These are phyloP conservation scores for Mortierella sp. DNA, from an alignment of 371 early-diverging fungal species.

Conservation along the genomic window DNA sequence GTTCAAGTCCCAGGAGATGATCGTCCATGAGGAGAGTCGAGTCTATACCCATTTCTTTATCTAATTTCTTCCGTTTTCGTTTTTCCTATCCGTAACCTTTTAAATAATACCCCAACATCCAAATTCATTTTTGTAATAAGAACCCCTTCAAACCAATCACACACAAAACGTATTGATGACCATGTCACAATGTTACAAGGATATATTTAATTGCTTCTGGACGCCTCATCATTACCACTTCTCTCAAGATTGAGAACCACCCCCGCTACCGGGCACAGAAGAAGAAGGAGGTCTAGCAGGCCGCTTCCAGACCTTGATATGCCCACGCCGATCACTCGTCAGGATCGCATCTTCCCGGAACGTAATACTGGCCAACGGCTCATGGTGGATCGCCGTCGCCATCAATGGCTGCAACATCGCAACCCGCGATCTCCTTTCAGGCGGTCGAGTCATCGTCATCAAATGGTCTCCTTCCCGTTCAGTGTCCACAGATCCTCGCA, in stretches of 20 bases:
- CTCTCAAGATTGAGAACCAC: not conserved
- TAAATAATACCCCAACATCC: not conserved
- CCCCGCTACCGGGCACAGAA: not conserved
- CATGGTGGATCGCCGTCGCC: conserved; percentile 77
- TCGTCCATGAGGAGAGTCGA: conserved; percentile 80
- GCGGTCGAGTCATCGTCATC: too few relatives aligned
- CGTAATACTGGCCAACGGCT: conserved; percentile 79
- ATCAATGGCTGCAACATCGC: conserved; percentile 86
- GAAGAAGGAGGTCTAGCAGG: conserved; percentile 60
- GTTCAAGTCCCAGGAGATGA: conserved; percentile 82
- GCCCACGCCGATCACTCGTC: conserved; percentile 87
- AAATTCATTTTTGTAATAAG: not conserved
- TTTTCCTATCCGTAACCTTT: not conserved
- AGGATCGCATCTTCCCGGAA: conserved; percentile 88
- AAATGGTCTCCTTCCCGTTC: not conserved
- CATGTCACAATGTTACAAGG: too few relatives aligned
- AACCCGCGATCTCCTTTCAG: conserved; percentile 56
- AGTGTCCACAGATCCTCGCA: not conserved
- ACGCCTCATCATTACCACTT: too few relatives aligned
- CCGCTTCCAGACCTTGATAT: conserved; percentile 85
- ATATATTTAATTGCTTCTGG: too few relatives aligned
- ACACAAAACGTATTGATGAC: too few relatives aligned
- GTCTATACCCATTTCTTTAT: conserved; percentile 81
- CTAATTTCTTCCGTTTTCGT: conserved; percentile 38
- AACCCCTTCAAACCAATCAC: too few relatives aligned